A percentile compares a stretch with the other conserved stretches of the same genome.
Conservation (phyloP, 352 stramenopile species). For the Phytophthora macrochlamydospora region DNA sequence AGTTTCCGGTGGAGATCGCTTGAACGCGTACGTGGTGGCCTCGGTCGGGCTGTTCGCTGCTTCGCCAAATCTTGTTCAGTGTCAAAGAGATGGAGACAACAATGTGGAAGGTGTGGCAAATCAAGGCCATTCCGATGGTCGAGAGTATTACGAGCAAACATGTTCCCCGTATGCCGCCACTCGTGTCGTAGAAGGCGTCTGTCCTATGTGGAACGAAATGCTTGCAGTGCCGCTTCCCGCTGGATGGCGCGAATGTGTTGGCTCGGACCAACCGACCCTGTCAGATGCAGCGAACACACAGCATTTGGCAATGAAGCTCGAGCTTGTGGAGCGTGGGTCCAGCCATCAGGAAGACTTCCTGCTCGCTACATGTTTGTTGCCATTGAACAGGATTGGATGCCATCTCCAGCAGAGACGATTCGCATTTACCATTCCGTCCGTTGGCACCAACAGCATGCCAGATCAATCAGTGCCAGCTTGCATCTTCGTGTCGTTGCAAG, state of each 20-base stretch:
- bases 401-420: constrained; percentile 31
- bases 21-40: constrained; percentile 43
- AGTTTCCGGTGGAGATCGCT: not conserved
- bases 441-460: not conserved
- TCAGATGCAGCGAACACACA: not conserved
- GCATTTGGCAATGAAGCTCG: constrained; percentile 41
- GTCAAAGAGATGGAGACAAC: constrained; percentile 7
- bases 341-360: constrained; percentile 74
- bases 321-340: constrained; percentile 62
- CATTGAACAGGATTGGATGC: constrained; percentile 25
- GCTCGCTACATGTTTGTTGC: constrained; percentile 37
- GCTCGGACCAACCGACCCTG: not conserved
- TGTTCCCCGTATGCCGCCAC: constrained; percentile 73
- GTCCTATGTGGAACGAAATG: constrained; percentile 71
- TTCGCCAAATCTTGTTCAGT: constrained; percentile 13
- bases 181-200: constrained; percentile 52
- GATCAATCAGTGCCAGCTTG: constrained; percentile 5
- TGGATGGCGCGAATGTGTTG: constrained; percentile 30
- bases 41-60: constrained; percentile 31
- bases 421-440: constrained; percentile 30
- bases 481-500: constrained; percentile 26
- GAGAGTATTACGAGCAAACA: constrained; percentile 45
- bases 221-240: constrained; percentile 57
- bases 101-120: not conserved
- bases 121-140: constrained; percentile 1